These are phyloP conservation scores for Nitzschia inconspicua DNA, from an alignment of 108 stramenopile species.

Conservation along the genomic window DNA sequence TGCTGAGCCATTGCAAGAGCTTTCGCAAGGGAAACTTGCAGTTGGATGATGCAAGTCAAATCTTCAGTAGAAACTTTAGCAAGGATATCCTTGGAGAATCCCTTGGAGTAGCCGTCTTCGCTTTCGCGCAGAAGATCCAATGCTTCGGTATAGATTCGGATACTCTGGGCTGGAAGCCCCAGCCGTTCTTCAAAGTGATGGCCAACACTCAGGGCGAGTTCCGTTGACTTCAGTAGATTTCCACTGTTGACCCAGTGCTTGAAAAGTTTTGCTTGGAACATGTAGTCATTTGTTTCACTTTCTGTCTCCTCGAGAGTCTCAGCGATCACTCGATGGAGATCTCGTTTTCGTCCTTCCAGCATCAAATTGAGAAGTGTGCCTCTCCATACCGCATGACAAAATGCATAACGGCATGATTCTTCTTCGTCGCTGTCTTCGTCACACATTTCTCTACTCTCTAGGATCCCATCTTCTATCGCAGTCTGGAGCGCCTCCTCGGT, in stretches of 20 bases:
- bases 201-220: slow-evolving; percentile 53
- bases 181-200: slow-evolving; percentile 39
- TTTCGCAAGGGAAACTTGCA: slow-evolving; percentile 1
- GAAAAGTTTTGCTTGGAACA: slow-evolving; percentile 40
- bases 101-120: slow-evolving; percentile 21
- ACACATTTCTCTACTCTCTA: slow-evolving; percentile 19
- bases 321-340: slow-evolving; percentile 61
- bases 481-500: slow-evolving; percentile 30
- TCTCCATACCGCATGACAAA: slow-evolving; percentile 63
- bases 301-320: slow-evolving; percentile 42
- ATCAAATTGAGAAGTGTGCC: slow-evolving; percentile 51
- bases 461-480: slow-evolving; percentile 63
- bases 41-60: not conserved
- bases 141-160: slow-evolving; percentile 45
- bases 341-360: slow-evolving; percentile 49
- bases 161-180: slow-evolving; percentile 48
- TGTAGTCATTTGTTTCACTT: slow-evolving; percentile 33
- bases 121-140: slow-evolving; percentile 39
- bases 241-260: slow-evolving; percentile 53
- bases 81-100: slow-evolving; percentile 3
- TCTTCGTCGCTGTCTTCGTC: slow-evolving; percentile 27
- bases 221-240: slow-evolving; percentile 38
- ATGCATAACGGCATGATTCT: slow-evolving; percentile 26
- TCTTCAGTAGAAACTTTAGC: not conserved
- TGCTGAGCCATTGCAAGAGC: not conserved